Evolutionary conservation across 208 protist genomes (phyloP), one percentile per base, ranked within the genome.

Genomic region (Acanthamoeba quina): DNA sequence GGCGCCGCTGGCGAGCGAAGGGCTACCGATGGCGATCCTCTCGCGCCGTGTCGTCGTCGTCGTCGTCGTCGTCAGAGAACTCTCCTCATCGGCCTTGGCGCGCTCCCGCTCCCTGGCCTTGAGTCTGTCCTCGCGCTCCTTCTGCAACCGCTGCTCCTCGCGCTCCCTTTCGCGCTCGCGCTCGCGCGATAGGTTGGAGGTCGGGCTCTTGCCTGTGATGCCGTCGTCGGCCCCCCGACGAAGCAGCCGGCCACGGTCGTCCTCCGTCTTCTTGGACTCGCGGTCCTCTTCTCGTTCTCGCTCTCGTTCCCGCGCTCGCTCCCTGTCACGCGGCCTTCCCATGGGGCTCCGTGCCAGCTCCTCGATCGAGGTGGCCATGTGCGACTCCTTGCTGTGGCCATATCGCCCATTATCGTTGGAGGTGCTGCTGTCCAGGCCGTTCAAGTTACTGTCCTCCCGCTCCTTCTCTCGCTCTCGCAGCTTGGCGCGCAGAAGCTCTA

Each of bases 71-170:
- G 44, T 56, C 56, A 37, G 37, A 37, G 37, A 37, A 19, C 7
- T 86, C 78, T 86, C 78, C 78, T 86, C 78, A 0, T 86, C 82
- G 58, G 58, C 47, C 31, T 64, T 89, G n/a, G 49, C 58, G 17
- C 82, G 49, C 21, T 89, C 74, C 74, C 58, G 49, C 58, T 89
- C 82, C 26, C 82, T 58, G 49, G 49, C 82, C 41, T 80, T 80
- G 17, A 21, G 19, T 15, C 70, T 24, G 31, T 80, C 70, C 34
- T 80, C 70, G 15, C 70, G 31, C 70, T 80, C 37, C 31, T 24
- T 26, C 41, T 52, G 70, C 31, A 80, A 37, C 24, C 82, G n/a
- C 31, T 66, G 54, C 82, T 89, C 82, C 15, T 89, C 82, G 11
- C 31, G 49, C 31, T 66, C 52, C 26, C 29, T 85, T 10, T 70